A percentile compares a stretch with the other conserved stretches of the same genome.
Evolutionary conservation across 23 red algal genomes (phyloP).

Genomic region (Agarophyton chilense): DNA sequence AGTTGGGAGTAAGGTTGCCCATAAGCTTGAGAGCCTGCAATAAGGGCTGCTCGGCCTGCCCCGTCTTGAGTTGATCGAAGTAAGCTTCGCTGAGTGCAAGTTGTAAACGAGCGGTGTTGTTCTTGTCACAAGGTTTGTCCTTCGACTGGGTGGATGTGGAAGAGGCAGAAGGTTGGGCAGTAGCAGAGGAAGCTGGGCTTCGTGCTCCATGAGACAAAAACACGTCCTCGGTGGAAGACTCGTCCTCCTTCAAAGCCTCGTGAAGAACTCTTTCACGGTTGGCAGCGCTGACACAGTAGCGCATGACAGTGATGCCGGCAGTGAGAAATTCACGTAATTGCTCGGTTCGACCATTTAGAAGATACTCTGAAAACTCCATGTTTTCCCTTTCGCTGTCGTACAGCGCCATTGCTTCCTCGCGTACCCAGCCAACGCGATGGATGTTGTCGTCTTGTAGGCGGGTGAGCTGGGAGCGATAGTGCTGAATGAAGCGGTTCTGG

Average conservation of each 20-base stretch:
- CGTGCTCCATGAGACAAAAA: neutral
- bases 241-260: conserved; percentile 50
- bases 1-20: conserved; percentile 46
- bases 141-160: neutral
- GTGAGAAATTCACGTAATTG: conserved; percentile 66
- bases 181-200: neutral
- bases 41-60: conserved; percentile 75
- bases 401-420: conserved; percentile 74
- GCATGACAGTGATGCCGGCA: conserved; percentile 75
- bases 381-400: conserved; percentile 80
- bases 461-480: conserved; percentile 58
- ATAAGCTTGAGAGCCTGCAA: conserved; percentile 66
- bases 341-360: conserved; percentile 15
- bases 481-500: conserved; percentile 62
- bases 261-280: conserved; percentile 37
- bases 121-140: conserved; percentile 34
- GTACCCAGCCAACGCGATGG: conserved; percentile 65
- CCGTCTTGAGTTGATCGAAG: conserved; percentile 63
- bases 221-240: conserved; percentile 54
- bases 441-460: conserved; percentile 58
- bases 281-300: conserved; percentile 72
- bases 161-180: neutral
- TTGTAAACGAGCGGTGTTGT: conserved; percentile 65
- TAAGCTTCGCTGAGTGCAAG: conserved; percentile 78
- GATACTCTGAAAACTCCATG: conserved; percentile 65